Evolutionary conservation across 805 yeast genomes (phyloP), one percentile per base, ranked within the genome.

Genomic region (Blastobotrys mokoenaii): DNA sequence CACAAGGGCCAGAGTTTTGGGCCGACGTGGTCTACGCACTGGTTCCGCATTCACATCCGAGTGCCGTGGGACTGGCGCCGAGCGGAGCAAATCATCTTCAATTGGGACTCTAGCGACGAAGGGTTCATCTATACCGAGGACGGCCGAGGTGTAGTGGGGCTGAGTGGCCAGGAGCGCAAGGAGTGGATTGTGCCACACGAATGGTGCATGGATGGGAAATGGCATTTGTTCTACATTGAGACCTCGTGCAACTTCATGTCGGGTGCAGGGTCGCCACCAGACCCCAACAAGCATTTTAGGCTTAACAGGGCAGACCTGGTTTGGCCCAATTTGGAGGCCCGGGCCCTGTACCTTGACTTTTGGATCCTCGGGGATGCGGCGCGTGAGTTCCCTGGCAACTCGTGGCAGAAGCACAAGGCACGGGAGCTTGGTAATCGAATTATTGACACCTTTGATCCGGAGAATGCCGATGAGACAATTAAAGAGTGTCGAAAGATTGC

Each of bases 1-100:
- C 46, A 53, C 34, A 79, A 79, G 52, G 94, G 93, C 17, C 81
- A 84, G 53, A 66, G 71, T 7, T 87, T 84, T 61, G 97, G 97
- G 0, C 98, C 98, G 2, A 83, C 94, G 11, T 90, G 98, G 98
- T 82, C 90, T 47, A 84, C 97, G 1, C 94, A 87, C 52, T 90
- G 98, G 98, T 87, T 93, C 65, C 75, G 78, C 53, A 66, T 90
- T 16, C 65, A 71, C 11, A 64, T 85, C 47, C 67, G 69, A n/a
- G 68, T 90, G 3, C 95, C 96, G 0, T 53, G 68, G 12, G 51
- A 51, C 12, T 67, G 74, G 71, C 53, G 66, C 8, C 60, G 69
- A 17, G 69, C 71, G 12, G 78, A 76, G 33, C 72, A 70, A 47
- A 72, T 86, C 34, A 67, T 82, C 44, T 75, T 85, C 47, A 81